Conservation (phyloP, 805 yeast species). For the Saccharomycopsis amapae region DNA sequence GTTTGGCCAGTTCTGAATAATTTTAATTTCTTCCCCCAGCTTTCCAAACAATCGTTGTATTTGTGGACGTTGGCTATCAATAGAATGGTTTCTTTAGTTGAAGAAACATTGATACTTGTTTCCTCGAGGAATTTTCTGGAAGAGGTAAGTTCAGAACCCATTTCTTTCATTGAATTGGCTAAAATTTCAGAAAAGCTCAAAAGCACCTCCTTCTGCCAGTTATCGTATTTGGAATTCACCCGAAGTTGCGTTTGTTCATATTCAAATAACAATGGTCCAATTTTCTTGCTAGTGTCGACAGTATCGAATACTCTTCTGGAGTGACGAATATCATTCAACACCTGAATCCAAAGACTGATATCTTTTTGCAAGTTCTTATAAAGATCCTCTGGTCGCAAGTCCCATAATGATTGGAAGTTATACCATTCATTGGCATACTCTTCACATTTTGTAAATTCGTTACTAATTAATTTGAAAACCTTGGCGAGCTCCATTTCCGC, state of each 20-base stretch:
- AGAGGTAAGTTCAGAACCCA: constrained; percentile 29
- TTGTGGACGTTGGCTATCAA: constrained; percentile 35
- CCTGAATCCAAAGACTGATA: constrained; percentile 41
- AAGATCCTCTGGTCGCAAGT: constrained; percentile 38
- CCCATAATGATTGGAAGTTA: constrained; percentile 53
- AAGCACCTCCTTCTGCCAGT: constrained; percentile 46
- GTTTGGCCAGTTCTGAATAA: constrained; percentile 33
- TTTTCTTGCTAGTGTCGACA: constrained; percentile 31
- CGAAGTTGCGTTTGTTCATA: constrained; percentile 48
- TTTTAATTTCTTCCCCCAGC: constrained; percentile 24
- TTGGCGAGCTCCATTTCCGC: constrained; percentile 21
- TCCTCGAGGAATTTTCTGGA: constrained; percentile 35
- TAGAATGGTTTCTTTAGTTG: constrained; percentile 32
- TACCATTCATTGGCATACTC: constrained; percentile 46
- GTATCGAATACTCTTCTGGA: constrained; percentile 46
- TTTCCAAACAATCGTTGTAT: constrained; percentile 23
- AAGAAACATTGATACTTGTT: constrained; percentile 30
- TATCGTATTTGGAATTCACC: constrained; percentile 46
- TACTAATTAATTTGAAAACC: constrained; percentile 30
- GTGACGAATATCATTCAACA: constrained; percentile 37
- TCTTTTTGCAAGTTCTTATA: constrained; percentile 29
- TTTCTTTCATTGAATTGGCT: constrained; percentile 26
- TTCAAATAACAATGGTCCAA: constrained; percentile 41
- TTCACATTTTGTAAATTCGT: constrained; percentile 26
- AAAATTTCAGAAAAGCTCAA: constrained; percentile 36